A percentile compares a stretch with the other conserved stretches of the same genome.
Conservation (phyloP, 2,329 filamentous ascomycete genomes). For the Helotiales sp. region DNA sequence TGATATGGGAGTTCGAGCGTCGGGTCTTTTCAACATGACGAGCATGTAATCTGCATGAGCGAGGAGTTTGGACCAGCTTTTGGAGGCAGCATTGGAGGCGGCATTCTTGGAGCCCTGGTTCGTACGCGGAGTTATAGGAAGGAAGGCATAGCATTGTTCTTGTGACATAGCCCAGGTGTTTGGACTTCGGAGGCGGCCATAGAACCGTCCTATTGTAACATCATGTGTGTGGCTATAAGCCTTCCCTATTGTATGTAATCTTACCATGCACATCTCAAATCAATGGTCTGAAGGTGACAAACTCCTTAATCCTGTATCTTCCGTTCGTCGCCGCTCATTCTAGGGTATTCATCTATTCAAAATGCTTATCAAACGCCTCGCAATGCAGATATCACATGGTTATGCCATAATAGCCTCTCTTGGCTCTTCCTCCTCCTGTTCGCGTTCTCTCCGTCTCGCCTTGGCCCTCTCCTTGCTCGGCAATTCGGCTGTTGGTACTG, state of each 20-base stretch:
- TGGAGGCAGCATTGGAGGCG: not conserved
- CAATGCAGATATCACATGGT: constrained; percentile 23
- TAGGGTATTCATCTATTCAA: constrained; percentile 25
- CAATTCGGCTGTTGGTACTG: constrained; percentile 30
- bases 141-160: not conserved
- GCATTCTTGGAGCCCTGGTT: not conserved
- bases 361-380: constrained; percentile 26
- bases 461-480: constrained; percentile 31
- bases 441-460: constrained; percentile 26
- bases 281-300: not conserved
- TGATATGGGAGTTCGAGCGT: not conserved
- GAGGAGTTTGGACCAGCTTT: constrained; percentile 4
- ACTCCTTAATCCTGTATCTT: not conserved
- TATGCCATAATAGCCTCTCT: constrained; percentile 34
- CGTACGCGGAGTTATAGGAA: not conserved
- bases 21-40: not conserved
- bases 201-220: not conserved
- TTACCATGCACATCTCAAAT: not conserved
- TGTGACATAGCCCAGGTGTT: no score
- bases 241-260: not conserved
- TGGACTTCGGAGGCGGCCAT: not conserved
- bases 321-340: not conserved
- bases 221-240: not conserved
- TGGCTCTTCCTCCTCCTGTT: constrained; percentile 24
- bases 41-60: constrained; percentile 5